phyloP scores from a whole-genome alignment of 1,139 yeast species.

The Magnusiomyces tetraspermus region DNA sequence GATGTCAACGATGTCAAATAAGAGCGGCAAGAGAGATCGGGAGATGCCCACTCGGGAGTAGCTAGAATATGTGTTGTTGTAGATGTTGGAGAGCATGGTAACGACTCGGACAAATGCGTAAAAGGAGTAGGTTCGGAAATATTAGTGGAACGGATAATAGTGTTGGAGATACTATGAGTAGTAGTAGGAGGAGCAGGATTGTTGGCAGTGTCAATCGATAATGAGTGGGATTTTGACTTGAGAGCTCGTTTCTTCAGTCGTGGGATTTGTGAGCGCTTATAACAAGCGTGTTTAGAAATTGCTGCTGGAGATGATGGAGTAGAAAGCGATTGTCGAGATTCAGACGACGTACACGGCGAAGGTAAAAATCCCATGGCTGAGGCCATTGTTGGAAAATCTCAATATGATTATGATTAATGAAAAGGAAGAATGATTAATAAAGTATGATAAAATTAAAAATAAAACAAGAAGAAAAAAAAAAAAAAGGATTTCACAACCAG shows the following conservation, averaged over 20 bases:
- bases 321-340: too few species aligned
- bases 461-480: too few species aligned
- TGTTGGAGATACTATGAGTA: background rate
- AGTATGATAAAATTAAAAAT: too few species aligned
- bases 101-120: background rate
- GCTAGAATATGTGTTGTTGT: slow-evolving; percentile 15
- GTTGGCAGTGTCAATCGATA: background rate
- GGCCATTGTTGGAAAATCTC: too few species aligned
- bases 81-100: slow-evolving; percentile 14
- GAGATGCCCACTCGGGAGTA: slow-evolving; percentile 25
- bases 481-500: too few species aligned
- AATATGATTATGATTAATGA: too few species aligned
- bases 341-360: too few species aligned
- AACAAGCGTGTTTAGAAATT: too few species aligned
- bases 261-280: background rate
- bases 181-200: background rate
- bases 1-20: slow-evolving; percentile 16
- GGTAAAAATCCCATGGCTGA: too few species aligned
- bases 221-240: background rate
- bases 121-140: background rate
- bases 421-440: too few species aligned
- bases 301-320: too few species aligned
- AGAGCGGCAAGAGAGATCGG: slow-evolving; percentile 19
- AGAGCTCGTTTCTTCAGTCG: background rate
- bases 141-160: background rate